Conservation (phyloP, 768 basidiomycete species). For the Tricholoma matsutake region DNA sequence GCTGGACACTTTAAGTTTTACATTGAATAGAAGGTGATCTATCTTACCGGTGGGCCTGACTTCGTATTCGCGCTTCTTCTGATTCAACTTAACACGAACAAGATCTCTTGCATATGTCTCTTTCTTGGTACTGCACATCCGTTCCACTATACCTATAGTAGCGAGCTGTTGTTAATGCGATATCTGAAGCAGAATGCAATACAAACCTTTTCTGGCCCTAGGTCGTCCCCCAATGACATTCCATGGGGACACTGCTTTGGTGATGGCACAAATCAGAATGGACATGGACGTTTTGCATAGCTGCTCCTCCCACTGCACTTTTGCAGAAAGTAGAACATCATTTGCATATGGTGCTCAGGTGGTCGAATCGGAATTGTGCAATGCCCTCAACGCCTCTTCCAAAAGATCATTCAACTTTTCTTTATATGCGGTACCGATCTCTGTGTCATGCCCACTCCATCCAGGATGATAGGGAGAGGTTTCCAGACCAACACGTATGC, state of each 20-base stretch:
- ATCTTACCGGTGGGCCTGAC: neutral
- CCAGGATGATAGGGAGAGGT: neutral
- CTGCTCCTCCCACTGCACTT: neutral
- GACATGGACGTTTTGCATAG: neutral
- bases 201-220: neutral
- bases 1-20: neutral
- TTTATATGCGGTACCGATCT: neutral
- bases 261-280: neutral
- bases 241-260: neutral
- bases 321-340: neutral
- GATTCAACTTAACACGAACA: neutral
- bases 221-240: neutral
- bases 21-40: neutral
- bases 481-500: neutral
- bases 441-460: neutral
- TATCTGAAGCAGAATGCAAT: neutral
- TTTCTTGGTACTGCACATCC: neutral
- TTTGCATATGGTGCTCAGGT: neutral
- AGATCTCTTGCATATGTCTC: neutral
- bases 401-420: neutral
- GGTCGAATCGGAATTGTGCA: neutral
- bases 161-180: neutral
- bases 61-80: neutral
- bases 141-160: neutral
- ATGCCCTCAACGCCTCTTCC: neutral